A percentile compares a stretch with the other conserved stretches of the same genome.
These are phyloP conservation scores for Cercospora beticola DNA, from an alignment of 2,329 filamentous ascomycete genomes.

Conservation along the genomic window DNA sequence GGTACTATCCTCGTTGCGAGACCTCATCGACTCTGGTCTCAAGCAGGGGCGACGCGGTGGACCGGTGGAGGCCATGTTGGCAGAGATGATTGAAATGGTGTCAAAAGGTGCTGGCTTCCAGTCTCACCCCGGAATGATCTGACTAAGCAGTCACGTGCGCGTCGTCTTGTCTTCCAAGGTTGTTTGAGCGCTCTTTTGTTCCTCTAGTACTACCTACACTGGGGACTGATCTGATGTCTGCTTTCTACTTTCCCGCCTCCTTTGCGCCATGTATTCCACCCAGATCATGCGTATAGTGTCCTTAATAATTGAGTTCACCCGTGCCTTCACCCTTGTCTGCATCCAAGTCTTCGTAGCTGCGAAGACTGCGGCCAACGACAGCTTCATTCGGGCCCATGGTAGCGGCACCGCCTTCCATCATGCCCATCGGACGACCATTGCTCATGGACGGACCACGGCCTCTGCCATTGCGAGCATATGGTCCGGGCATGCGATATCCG, in stretches of 20 bases:
- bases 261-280: not conserved
- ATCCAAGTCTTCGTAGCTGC: constrained; percentile 97
- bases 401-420: constrained; percentile 62
- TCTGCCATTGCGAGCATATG: constrained; percentile 36
- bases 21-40: not conserved
- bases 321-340: constrained; percentile 63
- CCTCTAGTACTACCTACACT: not conserved
- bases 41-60: not conserved
- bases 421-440: constrained; percentile 26
- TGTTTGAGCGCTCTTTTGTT: not conserved
- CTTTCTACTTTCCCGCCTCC: not conserved
- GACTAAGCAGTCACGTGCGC: not conserved
- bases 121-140: not conserved
- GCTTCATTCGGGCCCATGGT: constrained; percentile 85
- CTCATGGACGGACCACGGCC: constrained; percentile 29
- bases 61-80: not conserved
- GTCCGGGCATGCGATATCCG: constrained; percentile 32
- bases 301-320: constrained; percentile 85
- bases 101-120: not conserved
- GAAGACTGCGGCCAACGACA: constrained; percentile 85
- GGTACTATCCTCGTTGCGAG: not conserved
- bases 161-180: not conserved
- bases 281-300: not conserved
- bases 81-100: not conserved
- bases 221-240: not conserved